Conservation (phyloP, 1,284 basidiomycete genomes). For the Moesziomyces sp. region DNA sequence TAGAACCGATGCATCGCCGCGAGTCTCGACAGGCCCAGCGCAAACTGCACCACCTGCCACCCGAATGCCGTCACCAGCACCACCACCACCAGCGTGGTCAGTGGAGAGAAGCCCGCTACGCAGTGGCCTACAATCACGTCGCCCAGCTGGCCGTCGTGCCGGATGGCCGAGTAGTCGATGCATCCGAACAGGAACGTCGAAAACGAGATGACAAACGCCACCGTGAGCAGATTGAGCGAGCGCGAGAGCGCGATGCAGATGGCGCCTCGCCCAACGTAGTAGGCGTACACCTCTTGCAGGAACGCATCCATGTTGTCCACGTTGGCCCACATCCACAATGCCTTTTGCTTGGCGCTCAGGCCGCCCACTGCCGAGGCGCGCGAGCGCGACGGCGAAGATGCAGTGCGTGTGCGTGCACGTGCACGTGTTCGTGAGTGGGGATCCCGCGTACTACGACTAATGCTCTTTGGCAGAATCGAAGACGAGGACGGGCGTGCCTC, state of each 20-base stretch:
- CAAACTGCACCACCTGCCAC: slow-evolving; percentile 71
- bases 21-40: slow-evolving; percentile 75
- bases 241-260: slow-evolving; percentile 90
- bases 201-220: slow-evolving; percentile 96
- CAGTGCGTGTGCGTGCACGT: slow-evolving; percentile 15
- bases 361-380: slow-evolving; percentile 37
- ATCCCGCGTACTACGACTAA: slow-evolving; percentile 15
- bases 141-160: slow-evolving; percentile 60
- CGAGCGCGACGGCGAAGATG: slow-evolving; percentile 21
- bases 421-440: slow-evolving; percentile 16
- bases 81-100: slow-evolving; percentile 72
- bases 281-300: slow-evolving; percentile 91
- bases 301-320: slow-evolving; percentile 95
- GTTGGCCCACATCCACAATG: slow-evolving; percentile 98
- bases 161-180: slow-evolving; percentile 84
- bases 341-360: slow-evolving; percentile 68
- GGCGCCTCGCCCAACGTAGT: slow-evolving; percentile 95
- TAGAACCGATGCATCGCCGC: slow-evolving; percentile 92
- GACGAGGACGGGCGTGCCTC: slow-evolving; percentile 6
- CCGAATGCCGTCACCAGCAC: slow-evolving; percentile 83
- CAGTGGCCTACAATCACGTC: slow-evolving; percentile 63
- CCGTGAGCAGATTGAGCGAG: slow-evolving; percentile 89
- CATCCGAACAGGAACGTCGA: slow-evolving; percentile 95
- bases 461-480: not conserved
- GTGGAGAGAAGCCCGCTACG: slow-evolving; percentile 81